Evolutionary conservation across 2,329 filamentous ascomycete species (phyloP).

Genomic region (Penicillium palitans): DNA sequence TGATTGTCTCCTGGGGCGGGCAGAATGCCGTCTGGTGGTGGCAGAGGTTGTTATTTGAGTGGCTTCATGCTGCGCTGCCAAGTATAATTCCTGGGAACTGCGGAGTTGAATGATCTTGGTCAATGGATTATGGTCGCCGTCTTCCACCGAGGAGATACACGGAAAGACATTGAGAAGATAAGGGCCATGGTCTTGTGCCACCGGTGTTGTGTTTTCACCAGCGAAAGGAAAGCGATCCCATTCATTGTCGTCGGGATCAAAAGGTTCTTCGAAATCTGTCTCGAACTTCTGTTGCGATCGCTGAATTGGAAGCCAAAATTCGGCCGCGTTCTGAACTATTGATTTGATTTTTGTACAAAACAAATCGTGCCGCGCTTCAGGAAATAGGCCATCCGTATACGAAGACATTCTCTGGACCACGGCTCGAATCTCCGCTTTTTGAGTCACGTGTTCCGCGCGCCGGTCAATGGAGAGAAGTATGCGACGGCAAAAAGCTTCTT

Average conservation of each 20-base stretch:
- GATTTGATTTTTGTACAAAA: too few relatives aligned
- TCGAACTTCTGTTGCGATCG: constrained; percentile 13
- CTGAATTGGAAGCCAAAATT: constrained; percentile 18
- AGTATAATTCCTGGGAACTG: constrained; percentile 8
- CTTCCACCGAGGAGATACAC: constrained; percentile 10
- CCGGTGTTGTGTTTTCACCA: constrained; percentile 5
- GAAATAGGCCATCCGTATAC: too few relatives aligned
- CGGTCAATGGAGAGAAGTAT: constrained; percentile 11
- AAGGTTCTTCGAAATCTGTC: constrained; percentile 15
- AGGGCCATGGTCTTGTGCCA: constrained; percentile 5
- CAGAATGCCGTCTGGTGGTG: neutral
- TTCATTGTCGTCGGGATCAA: constrained; percentile 13
- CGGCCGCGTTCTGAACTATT: neutral
- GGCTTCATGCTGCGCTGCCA: constrained; percentile 12
- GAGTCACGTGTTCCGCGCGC: neutral
- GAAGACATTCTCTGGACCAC: too few relatives aligned
- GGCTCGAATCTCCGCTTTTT: too few relatives aligned
- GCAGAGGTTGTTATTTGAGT: constrained; percentile 5
- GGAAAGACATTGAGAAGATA: constrained; percentile 17
- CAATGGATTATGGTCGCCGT: constrained; percentile 6
- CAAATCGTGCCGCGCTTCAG: too few relatives aligned
- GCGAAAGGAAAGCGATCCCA: constrained; percentile 12
- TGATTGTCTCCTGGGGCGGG: constrained; percentile 11
- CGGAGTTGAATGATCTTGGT: constrained; percentile 14
- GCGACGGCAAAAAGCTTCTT: constrained; percentile 8